phyloP scores from a whole-genome alignment of 345 rosid genomes.

The Eucalyptus paniculata region DNA sequence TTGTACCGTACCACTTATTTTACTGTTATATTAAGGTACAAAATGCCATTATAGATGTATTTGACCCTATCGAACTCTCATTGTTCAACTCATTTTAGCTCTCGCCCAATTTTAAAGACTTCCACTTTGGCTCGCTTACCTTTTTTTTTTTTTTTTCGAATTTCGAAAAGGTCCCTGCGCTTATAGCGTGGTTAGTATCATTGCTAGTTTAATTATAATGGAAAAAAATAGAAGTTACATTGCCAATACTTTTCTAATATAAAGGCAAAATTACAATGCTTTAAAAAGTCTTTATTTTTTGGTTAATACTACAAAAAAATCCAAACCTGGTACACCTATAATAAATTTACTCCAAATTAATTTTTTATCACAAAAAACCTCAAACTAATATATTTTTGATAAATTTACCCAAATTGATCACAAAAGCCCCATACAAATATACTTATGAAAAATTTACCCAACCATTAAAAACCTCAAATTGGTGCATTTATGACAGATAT shows the following conservation, averaged over 20 bases:
- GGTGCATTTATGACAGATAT: rapidly evolving
- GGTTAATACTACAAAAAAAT: no score
- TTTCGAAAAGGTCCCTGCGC: not conserved
- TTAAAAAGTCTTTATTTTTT: not conserved
- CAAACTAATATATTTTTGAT: no score
- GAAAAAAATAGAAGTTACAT: not conserved
- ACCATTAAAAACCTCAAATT: no score
- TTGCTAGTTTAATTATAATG: not conserved
- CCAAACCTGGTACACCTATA: rapidly evolving
- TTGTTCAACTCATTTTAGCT: not conserved
- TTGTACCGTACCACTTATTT: not conserved
- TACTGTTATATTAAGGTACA: not conserved
- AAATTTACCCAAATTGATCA: no score
- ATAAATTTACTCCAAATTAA: rapidly evolving
- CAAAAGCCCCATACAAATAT: no score
- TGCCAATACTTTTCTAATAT: not conserved
- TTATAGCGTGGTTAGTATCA: not conserved
- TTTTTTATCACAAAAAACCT: no score
- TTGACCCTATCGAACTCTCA: not conserved
- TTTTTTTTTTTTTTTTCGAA: not conserved
- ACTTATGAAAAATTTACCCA: rapidly evolving
- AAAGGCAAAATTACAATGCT: not conserved
- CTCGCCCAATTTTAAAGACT: not conserved
- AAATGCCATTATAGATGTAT: not conserved
- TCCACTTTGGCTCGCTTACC: not conserved